Base-by-base conservation (phyloP, 2,329 filamentous ascomycete species). In the Aspergillus alliaceus region DNA sequence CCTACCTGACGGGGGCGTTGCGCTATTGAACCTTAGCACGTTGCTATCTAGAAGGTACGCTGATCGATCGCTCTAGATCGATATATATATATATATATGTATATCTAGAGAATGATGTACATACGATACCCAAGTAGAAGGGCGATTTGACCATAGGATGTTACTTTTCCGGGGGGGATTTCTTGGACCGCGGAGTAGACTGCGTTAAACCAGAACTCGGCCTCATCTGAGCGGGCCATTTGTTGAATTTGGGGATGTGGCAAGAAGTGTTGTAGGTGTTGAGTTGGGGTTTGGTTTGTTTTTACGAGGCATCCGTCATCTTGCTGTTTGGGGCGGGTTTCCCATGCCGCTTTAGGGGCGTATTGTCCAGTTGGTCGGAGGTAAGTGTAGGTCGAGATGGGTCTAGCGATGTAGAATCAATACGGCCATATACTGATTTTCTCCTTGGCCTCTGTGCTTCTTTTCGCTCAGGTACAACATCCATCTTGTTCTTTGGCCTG, bases 171-270 rank as follows among this genome's bases (percentile, higher is more conserved):
- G 8, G 75, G 70, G 0, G 95, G 93, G 31, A 98, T 90, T 72
- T 96, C 86, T 73, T 93, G 90, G 3, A 97, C 85, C 14, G 93
- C 91, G 58, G 81, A 78, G 77, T 96, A 97, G 50, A 96, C 92
- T 44, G 89, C 81, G 59, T 79, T 75, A 60, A 77, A 77, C 78
- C 78, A 81, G 70, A 71, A 75, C 60, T 79, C 77, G 34, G 77
- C 77, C 67, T 80, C 79, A 57, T 81, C 77, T 15, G 77, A 73
- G 52, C 77, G 75, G 40, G 77, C 66, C 78, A 80, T 80, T 31
- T 48, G 20, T 18, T n/a, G 29, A 24, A 3, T 37, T 37, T 18
- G n/a, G 7, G 7, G 3, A 3, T 15, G 7, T 6, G n/a, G 12
- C 15, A 37, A n/a, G 9, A 4, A 7, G 20, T 40, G 37, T 14